These are phyloP conservation scores for Dendrobium chrysotoxum DNA, from an alignment of 106 monocot species.

Conservation along the genomic window DNA sequence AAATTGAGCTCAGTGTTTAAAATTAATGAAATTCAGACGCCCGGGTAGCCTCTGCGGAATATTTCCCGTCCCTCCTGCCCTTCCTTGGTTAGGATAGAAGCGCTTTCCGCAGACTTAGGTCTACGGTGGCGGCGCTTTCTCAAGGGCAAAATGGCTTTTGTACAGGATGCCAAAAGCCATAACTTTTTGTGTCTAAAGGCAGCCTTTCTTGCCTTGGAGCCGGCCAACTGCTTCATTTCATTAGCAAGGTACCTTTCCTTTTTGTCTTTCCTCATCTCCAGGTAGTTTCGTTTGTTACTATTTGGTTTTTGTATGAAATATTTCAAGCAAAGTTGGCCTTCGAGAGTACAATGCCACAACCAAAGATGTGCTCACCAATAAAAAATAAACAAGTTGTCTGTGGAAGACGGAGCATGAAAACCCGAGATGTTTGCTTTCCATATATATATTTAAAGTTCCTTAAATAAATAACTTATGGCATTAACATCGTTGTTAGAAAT, in stretches of 20 bases:
- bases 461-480: too few relatives aligned
- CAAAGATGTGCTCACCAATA: background rate
- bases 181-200: background rate
- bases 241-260: background rate
- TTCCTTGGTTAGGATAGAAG: too few relatives aligned
- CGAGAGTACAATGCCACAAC: background rate
- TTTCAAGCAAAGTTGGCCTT: too few relatives aligned
- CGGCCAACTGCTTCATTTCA: background rate
- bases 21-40: too few relatives aligned
- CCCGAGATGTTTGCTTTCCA: too few relatives aligned
- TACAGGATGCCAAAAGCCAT: background rate
- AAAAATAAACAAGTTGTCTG: too few relatives aligned
- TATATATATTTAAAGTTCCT: too few relatives aligned
- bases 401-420: too few relatives aligned
- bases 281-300: background rate
- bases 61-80: too few relatives aligned
- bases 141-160: background rate
- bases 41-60: too few relatives aligned
- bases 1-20: too few relatives aligned
- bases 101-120: background rate
- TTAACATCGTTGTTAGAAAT: too few relatives aligned
- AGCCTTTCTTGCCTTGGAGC: conserved; percentile 1
- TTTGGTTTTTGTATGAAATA: background rate
- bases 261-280: background rate
- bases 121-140: background rate